Percentiles rank a stretch among this genome's conserved stretches.
These are phyloP conservation scores for Pyrenula aspistea DNA, from an alignment of 495 filamentous ascomycete genomes.

Conservation along the genomic window DNA sequence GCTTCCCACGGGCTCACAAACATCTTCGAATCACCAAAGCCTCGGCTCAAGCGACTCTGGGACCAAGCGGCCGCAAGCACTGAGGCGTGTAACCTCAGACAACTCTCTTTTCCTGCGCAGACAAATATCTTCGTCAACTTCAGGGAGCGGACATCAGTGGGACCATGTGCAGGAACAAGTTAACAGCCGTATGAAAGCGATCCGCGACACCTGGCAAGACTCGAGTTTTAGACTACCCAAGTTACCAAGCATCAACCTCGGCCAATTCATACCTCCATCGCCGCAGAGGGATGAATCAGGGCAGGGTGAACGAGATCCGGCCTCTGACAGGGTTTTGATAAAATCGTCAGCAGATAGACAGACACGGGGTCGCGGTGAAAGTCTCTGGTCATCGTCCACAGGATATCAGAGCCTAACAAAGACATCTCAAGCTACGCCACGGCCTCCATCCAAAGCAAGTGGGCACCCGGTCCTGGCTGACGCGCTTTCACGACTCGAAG, in stretches of 20 bases:
- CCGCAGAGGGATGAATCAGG: slow-evolving; percentile 10
- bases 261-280: slow-evolving; percentile 14
- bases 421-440: slow-evolving; percentile 3
- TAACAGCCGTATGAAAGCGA: slow-evolving; percentile 82
- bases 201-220: slow-evolving; percentile 76
- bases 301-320: neutral
- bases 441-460: slow-evolving; percentile 2
- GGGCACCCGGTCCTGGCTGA: slow-evolving; percentile 43
- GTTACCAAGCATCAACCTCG: slow-evolving; percentile 40
- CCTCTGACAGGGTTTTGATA: slow-evolving; percentile 15
- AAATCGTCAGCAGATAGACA: slow-evolving; percentile 6
- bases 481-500: slow-evolving; percentile 58
- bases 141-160: slow-evolving; percentile 81
- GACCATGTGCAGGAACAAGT: slow-evolving; percentile 65
- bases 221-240: slow-evolving; percentile 52
- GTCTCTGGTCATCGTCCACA: slow-evolving; percentile 3
- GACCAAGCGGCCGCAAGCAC: neutral
- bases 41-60: neutral
- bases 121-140: slow-evolving; percentile 62
- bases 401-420: slow-evolving; percentile 3
- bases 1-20: too few relatives aligned
- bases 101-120: slow-evolving; percentile 51
- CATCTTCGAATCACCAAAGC: neutral
- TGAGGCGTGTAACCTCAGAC: slow-evolving; percentile 61
- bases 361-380: neutral